Percentiles rank a stretch among this genome's conserved stretches.
phyloP scores from a whole-genome alignment of 192 early-diverging fungal genomes.

The Jimgerdemannia flammicorona region DNA sequence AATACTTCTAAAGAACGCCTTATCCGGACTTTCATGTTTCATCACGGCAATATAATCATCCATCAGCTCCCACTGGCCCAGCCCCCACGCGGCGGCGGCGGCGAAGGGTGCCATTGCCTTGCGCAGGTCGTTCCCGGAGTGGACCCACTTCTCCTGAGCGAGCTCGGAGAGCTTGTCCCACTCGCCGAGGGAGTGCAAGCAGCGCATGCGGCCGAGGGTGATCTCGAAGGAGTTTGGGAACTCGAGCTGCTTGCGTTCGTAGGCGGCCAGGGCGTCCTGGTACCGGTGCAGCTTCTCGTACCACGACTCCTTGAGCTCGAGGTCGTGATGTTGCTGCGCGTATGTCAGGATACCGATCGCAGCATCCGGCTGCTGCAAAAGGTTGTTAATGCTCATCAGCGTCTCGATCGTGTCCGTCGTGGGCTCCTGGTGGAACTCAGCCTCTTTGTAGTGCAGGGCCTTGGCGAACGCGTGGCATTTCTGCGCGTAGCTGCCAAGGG shows the following conservation, averaged over 20 bases:
- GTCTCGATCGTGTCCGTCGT: constrained; percentile 83
- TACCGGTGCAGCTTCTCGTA: constrained; percentile 90
- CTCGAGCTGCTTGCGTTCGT: constrained; percentile 74
- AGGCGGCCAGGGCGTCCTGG: constrained; percentile 88
- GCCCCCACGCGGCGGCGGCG: constrained; percentile 90
- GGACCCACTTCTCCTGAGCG: constrained; percentile 45
- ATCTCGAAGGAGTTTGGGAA: constrained; percentile 74
- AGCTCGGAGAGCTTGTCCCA: constrained; percentile 82
- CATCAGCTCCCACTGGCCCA: constrained; percentile 85
- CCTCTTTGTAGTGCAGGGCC: constrained; percentile 97
- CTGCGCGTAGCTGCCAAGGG: constrained; percentile 83
- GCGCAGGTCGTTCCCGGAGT: constrained; percentile 61
- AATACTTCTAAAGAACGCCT: constrained; percentile 84
- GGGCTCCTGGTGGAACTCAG: constrained; percentile 25
- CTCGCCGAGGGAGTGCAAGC: constrained; percentile 89
- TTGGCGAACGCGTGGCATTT: constrained; percentile 96
- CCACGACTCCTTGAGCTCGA: constrained; percentile 89
- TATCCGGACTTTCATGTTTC: constrained; percentile 74
- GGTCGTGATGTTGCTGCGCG: constrained; percentile 77
- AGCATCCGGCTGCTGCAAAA: constrained; percentile 93
- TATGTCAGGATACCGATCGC: constrained; percentile 91
- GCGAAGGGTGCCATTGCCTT: constrained; percentile 82
- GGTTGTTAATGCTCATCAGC: constrained; percentile 92
- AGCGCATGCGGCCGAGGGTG: constrained; percentile 84
- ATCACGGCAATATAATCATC: constrained; percentile 84